Evolutionary conservation across 371 early-diverging fungal species (phyloP).

Genomic region (Syncephalastrum monosporum): DNA sequence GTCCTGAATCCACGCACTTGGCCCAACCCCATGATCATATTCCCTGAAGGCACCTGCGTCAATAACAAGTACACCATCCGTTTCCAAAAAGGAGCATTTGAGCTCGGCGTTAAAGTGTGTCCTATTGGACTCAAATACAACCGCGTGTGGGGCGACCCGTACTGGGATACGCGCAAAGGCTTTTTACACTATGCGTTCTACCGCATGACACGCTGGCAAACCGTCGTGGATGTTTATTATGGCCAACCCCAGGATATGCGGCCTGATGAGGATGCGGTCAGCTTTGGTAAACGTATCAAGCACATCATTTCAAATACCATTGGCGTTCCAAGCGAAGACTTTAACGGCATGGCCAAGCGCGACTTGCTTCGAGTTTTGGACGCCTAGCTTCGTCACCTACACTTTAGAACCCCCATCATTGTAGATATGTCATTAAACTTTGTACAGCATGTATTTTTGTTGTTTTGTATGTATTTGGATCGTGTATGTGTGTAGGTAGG

Average conservation of each 20-base stretch:
- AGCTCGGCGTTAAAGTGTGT: slow-evolving; percentile 62
- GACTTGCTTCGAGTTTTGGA: slow-evolving; percentile 25
- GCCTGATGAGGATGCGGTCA: slow-evolving; percentile 20
- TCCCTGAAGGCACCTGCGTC: slow-evolving; percentile 91
- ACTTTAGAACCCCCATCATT: no score
- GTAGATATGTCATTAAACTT: no score
- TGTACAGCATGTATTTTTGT: no score
- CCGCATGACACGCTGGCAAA: slow-evolving; percentile 45
- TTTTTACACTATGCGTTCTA: slow-evolving; percentile 45
- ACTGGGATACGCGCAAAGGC: slow-evolving; percentile 49
- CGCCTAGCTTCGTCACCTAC: not conserved
- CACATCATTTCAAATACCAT: slow-evolving; percentile 22
- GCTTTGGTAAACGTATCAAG: slow-evolving; percentile 31
- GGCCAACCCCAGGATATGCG: slow-evolving; percentile 19
- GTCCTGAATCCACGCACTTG: slow-evolving; percentile 32
- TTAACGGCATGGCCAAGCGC: slow-evolving; percentile 46
- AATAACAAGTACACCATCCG: slow-evolving; percentile 83
- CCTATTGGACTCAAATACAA: slow-evolving; percentile 45
- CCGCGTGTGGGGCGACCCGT: slow-evolving; percentile 36
- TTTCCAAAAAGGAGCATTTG: slow-evolving; percentile 90
- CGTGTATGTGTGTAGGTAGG: no score
- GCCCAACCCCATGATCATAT: slow-evolving; percentile 66
- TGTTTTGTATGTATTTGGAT: no score
- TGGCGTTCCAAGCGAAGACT: slow-evolving; percentile 29
- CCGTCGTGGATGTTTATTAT: slow-evolving; percentile 35